Conservation (phyloP, 2,329 filamentous ascomycete genomes). For the Thielaviopsis cerberus region DNA sequence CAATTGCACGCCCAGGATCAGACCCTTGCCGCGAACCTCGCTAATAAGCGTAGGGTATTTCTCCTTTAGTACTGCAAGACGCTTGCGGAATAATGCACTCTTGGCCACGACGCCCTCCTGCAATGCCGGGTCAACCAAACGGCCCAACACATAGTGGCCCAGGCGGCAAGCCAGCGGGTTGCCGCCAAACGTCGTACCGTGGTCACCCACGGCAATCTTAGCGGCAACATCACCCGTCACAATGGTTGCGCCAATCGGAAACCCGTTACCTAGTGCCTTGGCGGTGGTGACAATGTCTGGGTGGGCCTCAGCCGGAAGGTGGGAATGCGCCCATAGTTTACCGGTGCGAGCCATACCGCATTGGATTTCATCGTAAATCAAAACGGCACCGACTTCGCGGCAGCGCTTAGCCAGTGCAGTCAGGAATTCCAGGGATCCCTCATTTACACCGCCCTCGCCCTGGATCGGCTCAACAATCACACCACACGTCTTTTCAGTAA, state of each 20-base stretch:
- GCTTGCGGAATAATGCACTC: conserved; percentile 28
- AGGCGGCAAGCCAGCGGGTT: conserved; percentile 74
- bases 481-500: conserved; percentile 75
- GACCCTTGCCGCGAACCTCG: conserved; percentile 64
- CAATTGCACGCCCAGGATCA: conserved; percentile 78
- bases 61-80: conserved; percentile 28
- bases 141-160: conserved; percentile 67
- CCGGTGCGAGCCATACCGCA: conserved; percentile 81
- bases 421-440: conserved; percentile 68
- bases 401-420: conserved; percentile 67
- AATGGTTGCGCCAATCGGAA: conserved; percentile 65
- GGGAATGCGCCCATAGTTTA: conserved; percentile 70
- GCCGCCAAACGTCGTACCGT: conserved; percentile 86
- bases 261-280: conserved; percentile 90
- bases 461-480: conserved; percentile 96
- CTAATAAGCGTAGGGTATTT: conserved; percentile 49
- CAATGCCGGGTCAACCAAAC: conserved; percentile 52
- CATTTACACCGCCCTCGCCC: conserved; percentile 83
- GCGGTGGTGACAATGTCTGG: conserved; percentile 87
- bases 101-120: conserved; percentile 54
- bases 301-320: conserved; percentile 59
- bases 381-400: conserved; percentile 66
- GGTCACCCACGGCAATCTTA: conserved; percentile 46
- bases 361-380: conserved; percentile 96
- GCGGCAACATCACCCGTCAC: conserved; percentile 24